Base-by-base conservation (phyloP, 192 early-diverging fungal genomes). In the Backusella parvicylindrica region DNA sequence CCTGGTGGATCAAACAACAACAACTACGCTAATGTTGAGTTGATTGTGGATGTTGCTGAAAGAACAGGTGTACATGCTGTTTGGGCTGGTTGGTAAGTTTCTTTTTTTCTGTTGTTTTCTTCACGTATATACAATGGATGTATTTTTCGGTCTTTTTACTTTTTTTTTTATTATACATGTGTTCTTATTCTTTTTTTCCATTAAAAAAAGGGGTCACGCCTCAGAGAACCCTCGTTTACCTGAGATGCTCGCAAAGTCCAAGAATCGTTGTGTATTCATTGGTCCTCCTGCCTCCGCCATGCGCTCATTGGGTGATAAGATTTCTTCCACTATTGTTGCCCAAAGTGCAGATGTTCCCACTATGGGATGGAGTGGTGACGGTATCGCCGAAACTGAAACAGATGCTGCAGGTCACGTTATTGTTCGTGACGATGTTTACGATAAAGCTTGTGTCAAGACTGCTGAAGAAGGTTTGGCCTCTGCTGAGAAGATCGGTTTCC, bases 281-380 rank as follows among this genome's bases (percentile, higher is more conserved):
- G 98, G 98, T 72, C 98, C 98, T 32, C 97, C 98, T 2, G 90
- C 95, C 7, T 93, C 92, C 13, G 95, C 98, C 40, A 99, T 99
- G 98, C 92, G 98, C 60, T 92, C 96, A n/a, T 85, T 99, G 37
- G 98, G 98, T 73, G 98, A 99, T 85, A 99, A 99, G 83, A 99
- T 99, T 78, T 97, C 98, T 16, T 99, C 98, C 31, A 98, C 98
- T 6, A 98, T 99, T 75, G 98, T 99, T 30, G 98, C 98, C 23
- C 98, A 99, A 86, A 92, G 91, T 72, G 98, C 98, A 41, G 81
- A 98, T 49, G 96, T 99, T 32, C 98, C 98, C 60, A 98, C 96
- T 47, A 95, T 98, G 88, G 90, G 90, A 60, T 99, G 98, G 98
- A 92, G 89, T 80, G 98, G 98, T 71, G 87, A 89, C 69, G 96